These are phyloP conservation scores for Brettanomyces anomalus DNA, from an alignment of 805 yeast species.

Conservation along the genomic window DNA sequence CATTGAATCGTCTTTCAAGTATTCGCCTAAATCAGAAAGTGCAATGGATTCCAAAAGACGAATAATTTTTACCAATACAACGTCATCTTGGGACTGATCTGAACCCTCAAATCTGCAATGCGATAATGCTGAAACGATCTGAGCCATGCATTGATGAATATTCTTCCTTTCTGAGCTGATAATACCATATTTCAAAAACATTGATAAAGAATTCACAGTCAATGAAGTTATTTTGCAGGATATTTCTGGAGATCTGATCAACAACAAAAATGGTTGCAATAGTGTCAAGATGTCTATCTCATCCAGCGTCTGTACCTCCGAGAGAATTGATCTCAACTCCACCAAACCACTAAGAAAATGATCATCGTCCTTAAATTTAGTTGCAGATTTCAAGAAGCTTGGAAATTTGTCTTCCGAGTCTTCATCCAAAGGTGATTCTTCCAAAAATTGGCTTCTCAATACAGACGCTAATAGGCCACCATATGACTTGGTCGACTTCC, in stretches of 20 bases:
- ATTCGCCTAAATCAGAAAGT: slow-evolving; percentile 50
- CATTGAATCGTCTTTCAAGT: slow-evolving; percentile 73
- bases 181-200: slow-evolving; percentile 62
- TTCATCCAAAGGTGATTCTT: slow-evolving; percentile 21
- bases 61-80: slow-evolving; percentile 77
- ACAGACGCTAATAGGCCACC: slow-evolving; percentile 74
- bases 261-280: slow-evolving; percentile 77
- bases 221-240: slow-evolving; percentile 79
- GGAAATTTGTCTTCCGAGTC: slow-evolving; percentile 20
- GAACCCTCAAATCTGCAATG: slow-evolving; percentile 95
- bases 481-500: slow-evolving; percentile 67
- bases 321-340: slow-evolving; percentile 64
- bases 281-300: slow-evolving; percentile 65
- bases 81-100: slow-evolving; percentile 87
- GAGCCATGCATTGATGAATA: slow-evolving; percentile 48
- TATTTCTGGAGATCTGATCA: slow-evolving; percentile 75
- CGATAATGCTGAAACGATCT: slow-evolving; percentile 67
- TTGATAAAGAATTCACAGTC: slow-evolving; percentile 68
- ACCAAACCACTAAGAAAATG: slow-evolving; percentile 75
- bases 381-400: slow-evolving; percentile 15
- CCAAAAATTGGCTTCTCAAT: slow-evolving; percentile 45
- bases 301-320: slow-evolving; percentile 41
- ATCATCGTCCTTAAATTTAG: slow-evolving; percentile 27
- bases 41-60: slow-evolving; percentile 62
- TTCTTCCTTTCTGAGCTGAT: slow-evolving; percentile 48